Conservation (phyloP, 1,139 yeast species). For the Cylindricascospora bacillispora region DNA sequence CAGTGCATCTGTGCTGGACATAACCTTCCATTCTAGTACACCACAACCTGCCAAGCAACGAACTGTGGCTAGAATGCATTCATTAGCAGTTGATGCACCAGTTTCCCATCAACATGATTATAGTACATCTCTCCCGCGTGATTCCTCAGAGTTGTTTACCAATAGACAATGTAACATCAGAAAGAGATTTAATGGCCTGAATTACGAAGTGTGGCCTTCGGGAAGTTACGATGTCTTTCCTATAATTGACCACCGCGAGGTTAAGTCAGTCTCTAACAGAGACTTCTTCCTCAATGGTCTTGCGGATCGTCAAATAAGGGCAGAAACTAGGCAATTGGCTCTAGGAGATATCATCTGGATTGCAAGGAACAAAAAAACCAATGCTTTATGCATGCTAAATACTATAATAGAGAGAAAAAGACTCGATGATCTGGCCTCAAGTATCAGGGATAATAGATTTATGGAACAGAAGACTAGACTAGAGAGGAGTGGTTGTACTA, state of each 20-base stretch:
- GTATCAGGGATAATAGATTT: constrained; percentile 81
- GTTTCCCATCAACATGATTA: neutral
- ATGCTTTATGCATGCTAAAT: constrained; percentile 58
- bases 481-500: constrained; percentile 50
- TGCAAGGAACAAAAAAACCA: constrained; percentile 49
- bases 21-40: constrained; percentile 4
- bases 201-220: constrained; percentile 37
- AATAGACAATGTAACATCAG: constrained; percentile 1
- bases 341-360: constrained; percentile 90
- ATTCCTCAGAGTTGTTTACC: neutral
- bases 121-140: constrained; percentile 1
- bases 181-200: constrained; percentile 16
- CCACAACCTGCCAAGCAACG: too few species aligned
- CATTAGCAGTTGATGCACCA: neutral
- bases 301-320: constrained; percentile 34
- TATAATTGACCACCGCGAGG: constrained; percentile 72
- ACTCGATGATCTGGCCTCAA: constrained; percentile 68
- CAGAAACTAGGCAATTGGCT: constrained; percentile 48
- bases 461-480: constrained; percentile 75
- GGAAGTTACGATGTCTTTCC: constrained; percentile 47
- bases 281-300: constrained; percentile 51
- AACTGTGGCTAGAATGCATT: constrained; percentile 1
- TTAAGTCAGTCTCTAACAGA: constrained; percentile 46
- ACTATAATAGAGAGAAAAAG: constrained; percentile 81
- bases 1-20: constrained; percentile 4